These are phyloP conservation scores for Venturia carpophila DNA, from an alignment of 2,329 filamentous ascomycete genomes.

Conservation along the genomic window DNA sequence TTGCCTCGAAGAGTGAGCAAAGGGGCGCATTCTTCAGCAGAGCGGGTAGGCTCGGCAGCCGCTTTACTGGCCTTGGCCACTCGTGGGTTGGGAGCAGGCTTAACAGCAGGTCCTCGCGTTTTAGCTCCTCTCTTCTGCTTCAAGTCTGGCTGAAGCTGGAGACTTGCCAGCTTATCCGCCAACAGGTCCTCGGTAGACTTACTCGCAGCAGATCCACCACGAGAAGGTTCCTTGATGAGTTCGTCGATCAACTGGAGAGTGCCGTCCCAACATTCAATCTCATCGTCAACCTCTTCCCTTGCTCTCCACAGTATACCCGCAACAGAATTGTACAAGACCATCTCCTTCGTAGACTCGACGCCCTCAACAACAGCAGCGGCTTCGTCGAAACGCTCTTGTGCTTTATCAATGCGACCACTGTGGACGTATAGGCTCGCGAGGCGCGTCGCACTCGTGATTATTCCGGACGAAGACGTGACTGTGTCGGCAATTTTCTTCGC, in stretches of 20 bases:
- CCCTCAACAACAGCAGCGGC: slow-evolving; percentile 4
- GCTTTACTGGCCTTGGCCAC: background rate
- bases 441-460: background rate
- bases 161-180: slow-evolving; percentile 9
- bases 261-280: slow-evolving; percentile 9
- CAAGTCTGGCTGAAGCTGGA: slow-evolving; percentile 3
- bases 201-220: background rate
- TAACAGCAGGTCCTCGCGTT: background rate
- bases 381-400: background rate
- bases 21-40: slow-evolving; percentile 1
- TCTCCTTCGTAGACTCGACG: background rate
- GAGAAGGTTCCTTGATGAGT: background rate
- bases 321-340: slow-evolving; percentile 2
- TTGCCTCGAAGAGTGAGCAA: slow-evolving; percentile 3
- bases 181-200: slow-evolving; percentile 1
- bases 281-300: slow-evolving; percentile 13
- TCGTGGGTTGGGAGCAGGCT: background rate
- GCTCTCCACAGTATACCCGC: slow-evolving; percentile 3
- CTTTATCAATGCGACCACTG: slow-evolving; percentile 10
- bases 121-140: slow-evolving; percentile 2
- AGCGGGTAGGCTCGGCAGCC: background rate
- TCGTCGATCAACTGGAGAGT: background rate
- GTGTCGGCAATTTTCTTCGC: slow-evolving; percentile 67
- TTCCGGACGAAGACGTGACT: slow-evolving; percentile 36
- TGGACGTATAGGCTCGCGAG: background rate